Evolutionary conservation across 2,329 filamentous ascomycete genomes (phyloP).

Genomic region (Scedosporium boydii): DNA sequence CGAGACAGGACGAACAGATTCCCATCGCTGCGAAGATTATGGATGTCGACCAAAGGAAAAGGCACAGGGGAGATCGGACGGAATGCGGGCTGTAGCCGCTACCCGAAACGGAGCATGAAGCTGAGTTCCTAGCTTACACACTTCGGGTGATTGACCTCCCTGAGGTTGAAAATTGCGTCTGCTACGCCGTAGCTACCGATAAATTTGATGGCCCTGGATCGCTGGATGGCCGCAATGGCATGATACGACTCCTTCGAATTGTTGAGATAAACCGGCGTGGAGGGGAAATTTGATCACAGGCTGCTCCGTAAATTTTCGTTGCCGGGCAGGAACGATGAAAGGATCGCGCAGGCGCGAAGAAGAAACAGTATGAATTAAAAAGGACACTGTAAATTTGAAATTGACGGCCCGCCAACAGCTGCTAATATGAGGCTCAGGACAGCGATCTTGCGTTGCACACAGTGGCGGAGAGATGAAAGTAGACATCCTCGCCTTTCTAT

Average conservation of each 20-base stretch:
- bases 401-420: not conserved
- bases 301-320: not conserved
- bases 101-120: not conserved
- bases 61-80: not conserved
- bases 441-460: no score
- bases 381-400: not conserved
- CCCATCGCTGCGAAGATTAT: slow-evolving; percentile 34
- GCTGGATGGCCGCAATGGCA: not conserved
- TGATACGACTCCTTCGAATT: not conserved
- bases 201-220: not conserved
- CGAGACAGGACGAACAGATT: slow-evolving; percentile 51
- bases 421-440: not conserved
- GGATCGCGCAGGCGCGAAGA: not conserved
- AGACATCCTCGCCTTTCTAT: no score
- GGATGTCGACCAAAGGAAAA: not conserved
- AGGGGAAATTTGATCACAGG: not conserved
- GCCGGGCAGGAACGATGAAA: not conserved
- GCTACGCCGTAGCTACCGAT: not conserved
- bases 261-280: not conserved
- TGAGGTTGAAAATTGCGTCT: not conserved
- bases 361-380: not conserved
- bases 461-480: not conserved
- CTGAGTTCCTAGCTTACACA: not conserved
- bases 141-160: not conserved
- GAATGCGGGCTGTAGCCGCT: not conserved